Conservation (phyloP, 768 basidiomycete species). For the Stropharia rugosoannulata region DNA sequence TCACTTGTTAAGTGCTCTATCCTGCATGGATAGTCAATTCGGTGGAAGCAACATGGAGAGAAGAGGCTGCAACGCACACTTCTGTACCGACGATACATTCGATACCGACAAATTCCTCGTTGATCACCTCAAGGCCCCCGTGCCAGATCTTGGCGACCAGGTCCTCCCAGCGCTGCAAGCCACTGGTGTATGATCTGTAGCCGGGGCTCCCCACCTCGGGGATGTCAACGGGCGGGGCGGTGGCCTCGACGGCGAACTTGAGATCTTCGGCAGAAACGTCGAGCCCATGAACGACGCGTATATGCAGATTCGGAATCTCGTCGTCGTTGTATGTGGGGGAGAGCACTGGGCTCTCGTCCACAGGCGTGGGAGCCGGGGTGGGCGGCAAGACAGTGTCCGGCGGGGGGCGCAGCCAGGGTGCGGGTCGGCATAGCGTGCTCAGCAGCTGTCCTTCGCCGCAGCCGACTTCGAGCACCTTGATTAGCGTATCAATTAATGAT, state of each 20-base stretch:
- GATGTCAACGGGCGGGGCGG: slow-evolving; percentile 37
- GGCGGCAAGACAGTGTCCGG: slow-evolving; percentile 32
- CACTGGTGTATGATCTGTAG: slow-evolving; percentile 23
- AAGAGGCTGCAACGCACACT: slow-evolving; percentile 54
- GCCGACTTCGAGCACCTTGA: slow-evolving; percentile 77
- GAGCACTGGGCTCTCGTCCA: slow-evolving; percentile 16
- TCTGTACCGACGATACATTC: slow-evolving; percentile 80
- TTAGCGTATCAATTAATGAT: neutral
- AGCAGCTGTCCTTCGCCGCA: slow-evolving; percentile 84
- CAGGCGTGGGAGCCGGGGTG: slow-evolving; percentile 21
- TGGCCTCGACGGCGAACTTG: slow-evolving; percentile 47
- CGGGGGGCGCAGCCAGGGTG: slow-evolving; percentile 61
- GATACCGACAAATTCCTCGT: slow-evolving; percentile 59
- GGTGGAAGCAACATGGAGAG: neutral
- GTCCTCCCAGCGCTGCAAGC: slow-evolving; percentile 63
- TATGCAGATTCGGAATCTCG: slow-evolving; percentile 57
- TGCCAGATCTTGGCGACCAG: slow-evolving; percentile 69
- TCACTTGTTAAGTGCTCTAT: slow-evolving; percentile 75
- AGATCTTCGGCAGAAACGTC: slow-evolving; percentile 62
- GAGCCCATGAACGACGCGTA: slow-evolving; percentile 59
- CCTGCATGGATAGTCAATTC: slow-evolving; percentile 33
- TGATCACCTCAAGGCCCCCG: slow-evolving; percentile 69
- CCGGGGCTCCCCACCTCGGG: slow-evolving; percentile 20
- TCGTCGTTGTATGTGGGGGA: slow-evolving; percentile 36
- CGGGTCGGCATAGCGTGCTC: slow-evolving; percentile 66